Percentiles rank a stretch among this genome's conserved stretches.
phyloP scores from a whole-genome alignment of 2,329 filamentous ascomycete genomes.

The Calonectria hongkongensis region DNA sequence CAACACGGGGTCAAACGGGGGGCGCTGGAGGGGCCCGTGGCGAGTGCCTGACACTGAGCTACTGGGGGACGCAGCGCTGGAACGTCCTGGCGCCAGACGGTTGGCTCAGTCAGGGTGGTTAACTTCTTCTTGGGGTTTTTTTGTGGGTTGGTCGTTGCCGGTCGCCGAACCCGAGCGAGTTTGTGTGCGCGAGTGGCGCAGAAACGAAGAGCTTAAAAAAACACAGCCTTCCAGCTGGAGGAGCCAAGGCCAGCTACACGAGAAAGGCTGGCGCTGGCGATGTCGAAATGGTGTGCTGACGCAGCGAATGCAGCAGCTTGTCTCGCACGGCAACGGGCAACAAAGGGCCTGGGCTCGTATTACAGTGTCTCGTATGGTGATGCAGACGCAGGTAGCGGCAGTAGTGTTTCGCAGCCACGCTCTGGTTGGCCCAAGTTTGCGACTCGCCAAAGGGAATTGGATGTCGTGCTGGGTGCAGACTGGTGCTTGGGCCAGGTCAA shows the following conservation, averaged over 20 bases:
- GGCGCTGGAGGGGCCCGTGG: slow-evolving; percentile 11
- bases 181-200: slow-evolving; percentile 30
- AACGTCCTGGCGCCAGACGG: slow-evolving; percentile 19
- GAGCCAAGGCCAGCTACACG: slow-evolving; percentile 30
- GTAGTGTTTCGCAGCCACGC: slow-evolving; percentile 14
- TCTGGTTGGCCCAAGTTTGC: slow-evolving; percentile 28
- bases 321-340: slow-evolving; percentile 20
- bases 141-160: slow-evolving; percentile 15
- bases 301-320: slow-evolving; percentile 26
- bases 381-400: slow-evolving; percentile 14
- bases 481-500: slow-evolving; percentile 20
- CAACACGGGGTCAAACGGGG: slow-evolving; percentile 24
- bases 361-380: slow-evolving; percentile 26
- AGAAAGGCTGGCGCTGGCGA: slow-evolving; percentile 19
- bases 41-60: slow-evolving; percentile 19
- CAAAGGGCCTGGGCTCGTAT: slow-evolving; percentile 27
- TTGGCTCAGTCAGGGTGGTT: not conserved
- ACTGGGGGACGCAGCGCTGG: slow-evolving; percentile 19
- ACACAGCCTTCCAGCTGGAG: slow-evolving; percentile 36
- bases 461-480: slow-evolving; percentile 9
- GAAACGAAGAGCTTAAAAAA: slow-evolving; percentile 25
- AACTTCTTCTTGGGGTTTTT: not conserved
- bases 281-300: slow-evolving; percentile 37
- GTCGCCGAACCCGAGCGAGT: slow-evolving; percentile 22
- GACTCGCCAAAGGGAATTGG: slow-evolving; percentile 17